phyloP scores from a whole-genome alignment of 768 basidiomycete species.

The Coprinopsis marcescibilis region DNA sequence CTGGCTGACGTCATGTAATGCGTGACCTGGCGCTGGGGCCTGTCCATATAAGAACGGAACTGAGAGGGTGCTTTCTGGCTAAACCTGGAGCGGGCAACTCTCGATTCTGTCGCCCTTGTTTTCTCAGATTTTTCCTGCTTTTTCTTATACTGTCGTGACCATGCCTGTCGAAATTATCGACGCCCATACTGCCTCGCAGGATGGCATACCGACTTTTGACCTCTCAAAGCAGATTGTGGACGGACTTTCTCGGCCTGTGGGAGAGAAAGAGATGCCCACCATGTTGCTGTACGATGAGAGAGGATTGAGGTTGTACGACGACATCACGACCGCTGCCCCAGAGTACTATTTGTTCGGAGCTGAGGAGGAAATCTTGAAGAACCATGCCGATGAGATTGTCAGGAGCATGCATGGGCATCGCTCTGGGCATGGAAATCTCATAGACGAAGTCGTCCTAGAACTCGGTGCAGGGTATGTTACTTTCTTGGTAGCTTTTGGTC shows the following conservation, averaged over 20 bases:
- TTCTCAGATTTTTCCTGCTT: not conserved
- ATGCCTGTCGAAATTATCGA: constrained; percentile 50
- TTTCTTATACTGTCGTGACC: not conserved
- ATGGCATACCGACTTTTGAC: constrained; percentile 27
- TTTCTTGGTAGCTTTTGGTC: constrained; percentile 1
- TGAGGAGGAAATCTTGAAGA: constrained; percentile 80
- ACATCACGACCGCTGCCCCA: constrained; percentile 67
- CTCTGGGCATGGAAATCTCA: constrained; percentile 21
- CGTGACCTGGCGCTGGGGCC: not conserved
- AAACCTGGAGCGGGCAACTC: not conserved
- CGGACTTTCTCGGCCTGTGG: constrained; percentile 50
- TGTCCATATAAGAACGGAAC: constrained; percentile 4
- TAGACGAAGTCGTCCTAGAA: constrained; percentile 66
- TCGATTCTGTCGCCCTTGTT: not conserved
- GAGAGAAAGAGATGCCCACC: constrained; percentile 68
- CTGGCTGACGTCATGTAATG: constrained; percentile 9
- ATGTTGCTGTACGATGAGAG: constrained; percentile 81
- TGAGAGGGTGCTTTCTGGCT: not conserved
- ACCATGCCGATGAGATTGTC: constrained; percentile 69
- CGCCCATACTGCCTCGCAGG: constrained; percentile 33
- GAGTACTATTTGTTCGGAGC: constrained; percentile 91
- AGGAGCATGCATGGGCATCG: constrained; percentile 58
- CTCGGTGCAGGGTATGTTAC: constrained; percentile 72
- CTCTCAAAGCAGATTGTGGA: constrained; percentile 41
- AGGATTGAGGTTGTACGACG: constrained; percentile 83